A percentile compares a stretch with the other conserved stretches of the same genome.
Conservation (phyloP, 1,284 basidiomycete genomes). For the Tilletia walkeri region DNA sequence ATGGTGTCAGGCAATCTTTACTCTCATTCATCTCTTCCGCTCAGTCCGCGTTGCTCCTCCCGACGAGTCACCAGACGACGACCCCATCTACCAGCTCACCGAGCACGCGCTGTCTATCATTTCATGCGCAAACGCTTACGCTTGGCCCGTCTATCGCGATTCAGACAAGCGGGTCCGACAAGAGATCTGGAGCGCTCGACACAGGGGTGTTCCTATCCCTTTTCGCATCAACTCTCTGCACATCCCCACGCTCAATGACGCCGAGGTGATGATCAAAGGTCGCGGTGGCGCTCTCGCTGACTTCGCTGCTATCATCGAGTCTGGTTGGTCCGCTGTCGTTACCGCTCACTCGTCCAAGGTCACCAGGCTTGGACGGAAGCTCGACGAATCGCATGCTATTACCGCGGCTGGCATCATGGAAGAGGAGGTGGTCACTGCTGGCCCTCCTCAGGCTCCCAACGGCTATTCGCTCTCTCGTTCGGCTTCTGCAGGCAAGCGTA, state of each 20-base stretch:
- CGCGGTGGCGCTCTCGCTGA: neutral
- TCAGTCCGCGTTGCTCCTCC: neutral
- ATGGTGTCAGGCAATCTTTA: neutral
- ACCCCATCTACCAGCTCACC: neutral
- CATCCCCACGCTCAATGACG: neutral
- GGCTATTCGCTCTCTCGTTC: too few species aligned
- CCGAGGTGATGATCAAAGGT: neutral
- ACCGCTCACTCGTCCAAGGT: neutral
- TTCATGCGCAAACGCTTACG: neutral
- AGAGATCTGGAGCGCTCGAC: neutral
- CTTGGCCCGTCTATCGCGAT: neutral
- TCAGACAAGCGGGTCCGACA: neutral
- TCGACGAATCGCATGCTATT: too few species aligned
- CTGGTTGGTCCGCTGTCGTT: neutral
- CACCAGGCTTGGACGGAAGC: too few species aligned
- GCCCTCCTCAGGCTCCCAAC: too few species aligned
- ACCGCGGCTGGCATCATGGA: too few species aligned
- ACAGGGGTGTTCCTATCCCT: neutral
- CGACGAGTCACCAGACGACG: too few species aligned
- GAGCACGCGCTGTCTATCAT: neutral
- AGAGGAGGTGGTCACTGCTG: too few species aligned
- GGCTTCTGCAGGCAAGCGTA: too few species aligned
- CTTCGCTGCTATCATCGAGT: neutral
- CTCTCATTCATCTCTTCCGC: neutral
- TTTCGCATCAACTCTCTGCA: neutral